Evolutionary conservation across 495 filamentous ascomycete species (phyloP).

Genomic region (Hypoxylon fuscum): DNA sequence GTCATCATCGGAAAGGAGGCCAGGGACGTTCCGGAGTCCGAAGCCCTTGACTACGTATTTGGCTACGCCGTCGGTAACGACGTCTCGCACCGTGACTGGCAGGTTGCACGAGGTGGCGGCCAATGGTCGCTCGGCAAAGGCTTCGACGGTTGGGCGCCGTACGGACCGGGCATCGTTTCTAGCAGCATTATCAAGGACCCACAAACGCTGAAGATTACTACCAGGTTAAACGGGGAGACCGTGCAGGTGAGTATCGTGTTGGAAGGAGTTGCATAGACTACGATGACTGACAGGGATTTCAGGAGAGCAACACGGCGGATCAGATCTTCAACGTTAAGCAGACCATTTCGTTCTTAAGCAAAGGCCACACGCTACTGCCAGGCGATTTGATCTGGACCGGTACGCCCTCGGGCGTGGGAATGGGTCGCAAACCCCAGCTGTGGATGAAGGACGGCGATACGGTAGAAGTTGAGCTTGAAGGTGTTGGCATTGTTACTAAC

Average conservation of each 20-base stretch:
- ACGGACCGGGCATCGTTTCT: slow-evolving; percentile 81
- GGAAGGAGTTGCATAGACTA: neutral
- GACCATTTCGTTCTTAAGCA: slow-evolving; percentile 78
- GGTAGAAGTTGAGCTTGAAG: slow-evolving; percentile 78
- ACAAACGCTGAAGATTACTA: slow-evolving; percentile 70
- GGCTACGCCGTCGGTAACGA: slow-evolving; percentile 87
- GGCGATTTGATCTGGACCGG: slow-evolving; percentile 89
- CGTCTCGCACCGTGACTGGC: slow-evolving; percentile 85
- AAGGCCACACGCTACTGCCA: slow-evolving; percentile 78
- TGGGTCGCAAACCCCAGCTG: slow-evolving; percentile 74
- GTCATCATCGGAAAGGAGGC: slow-evolving; percentile 78
- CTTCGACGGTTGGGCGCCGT: slow-evolving; percentile 91
- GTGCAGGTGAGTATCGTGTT: slow-evolving; percentile 59
- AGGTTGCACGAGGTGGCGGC: slow-evolving; percentile 78
- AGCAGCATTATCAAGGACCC: slow-evolving; percentile 73
- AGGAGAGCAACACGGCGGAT: slow-evolving; percentile 75
- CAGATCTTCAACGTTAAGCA: slow-evolving; percentile 83
- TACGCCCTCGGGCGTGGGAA: slow-evolving; percentile 84
- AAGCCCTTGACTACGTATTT: slow-evolving; percentile 77
- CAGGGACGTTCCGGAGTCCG: slow-evolving; percentile 68
- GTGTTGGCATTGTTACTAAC: slow-evolving; percentile 76
- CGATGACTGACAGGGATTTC: slow-evolving; percentile 7
- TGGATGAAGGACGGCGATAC: slow-evolving; percentile 84
- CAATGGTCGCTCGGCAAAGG: slow-evolving; percentile 87
- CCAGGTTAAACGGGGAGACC: slow-evolving; percentile 74